Base-by-base conservation (phyloP, 2,329 filamentous ascomycete species). In the Aspergillus ruber region DNA sequence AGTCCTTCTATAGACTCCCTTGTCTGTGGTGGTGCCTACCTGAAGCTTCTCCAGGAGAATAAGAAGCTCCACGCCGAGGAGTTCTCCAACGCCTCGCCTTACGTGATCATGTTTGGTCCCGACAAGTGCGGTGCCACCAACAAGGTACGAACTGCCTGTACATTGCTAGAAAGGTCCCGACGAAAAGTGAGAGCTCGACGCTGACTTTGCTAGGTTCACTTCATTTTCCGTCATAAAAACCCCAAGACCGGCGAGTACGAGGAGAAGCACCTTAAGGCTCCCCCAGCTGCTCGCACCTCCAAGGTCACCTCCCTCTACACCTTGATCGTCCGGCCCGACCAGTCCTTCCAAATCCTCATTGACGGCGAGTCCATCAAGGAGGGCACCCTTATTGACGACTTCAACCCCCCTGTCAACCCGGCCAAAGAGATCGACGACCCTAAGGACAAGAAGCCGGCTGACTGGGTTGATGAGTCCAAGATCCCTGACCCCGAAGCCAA, bases 191-290 rank as follows among this genome's bases (percentile, higher is more conserved):
- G 17, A 18, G 55, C 47, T 42, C 44, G 27, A 35, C 27, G 8
- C 42, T 44, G 17, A 44, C 55, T 66, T 44, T 18, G 32, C 45
- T 43, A 81, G 78, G 82, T 85, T 52, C 82, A 85, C 73, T 95
- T 98, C 78, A 98, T 98, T 73, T 95, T 98, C 84, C 93, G 94
- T 76, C 93, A 98, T 86, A 98, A 97, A 88, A 98, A 97, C 83
- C 93, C 93, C 69, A 96, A 95, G 87, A 96, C 90, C 42, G 91
- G 91, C 77, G 89, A 96, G 74, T 98, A 98, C 66, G 91, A 98
- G 82, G 93, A 98, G 87, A 98, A 98, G 85, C 93, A 98, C 76
- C 81, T 98, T 56, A 83, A 81, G 68, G 81, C 80, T 62, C 85
- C 91, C 56, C 90, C 93, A 52, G 80, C 85, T 50, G 90, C 90